A percentile compares a stretch with the other conserved stretches of the same genome.
Conservation (phyloP, 129 eudicot genomes). For the Helianthus tuberosus region DNA sequence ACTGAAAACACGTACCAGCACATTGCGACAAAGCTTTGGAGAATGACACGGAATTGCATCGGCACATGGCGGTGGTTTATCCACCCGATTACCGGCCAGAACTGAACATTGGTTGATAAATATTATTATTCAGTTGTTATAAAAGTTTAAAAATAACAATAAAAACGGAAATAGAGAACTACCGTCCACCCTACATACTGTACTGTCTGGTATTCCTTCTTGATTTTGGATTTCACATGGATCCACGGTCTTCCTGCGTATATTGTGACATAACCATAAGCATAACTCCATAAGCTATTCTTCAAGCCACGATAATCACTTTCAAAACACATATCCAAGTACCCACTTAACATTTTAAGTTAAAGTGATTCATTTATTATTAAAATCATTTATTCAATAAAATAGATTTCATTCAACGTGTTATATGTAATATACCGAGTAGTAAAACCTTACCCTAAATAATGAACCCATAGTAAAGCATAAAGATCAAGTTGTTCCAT, state of each 20-base stretch:
- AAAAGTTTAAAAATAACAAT: neutral
- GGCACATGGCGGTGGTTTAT: conserved; percentile 89
- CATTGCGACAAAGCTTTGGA: conserved; percentile 82
- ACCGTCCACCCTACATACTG: conserved; percentile 95
- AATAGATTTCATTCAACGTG: too few species aligned
- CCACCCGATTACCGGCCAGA: too few species aligned
- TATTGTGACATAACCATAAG: conserved; percentile 3
- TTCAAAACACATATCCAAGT: neutral
- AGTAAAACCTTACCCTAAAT: conserved; percentile 69
- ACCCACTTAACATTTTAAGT: neutral
- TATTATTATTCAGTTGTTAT: neutral
- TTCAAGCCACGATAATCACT: too few species aligned
- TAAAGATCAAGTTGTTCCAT: too few species aligned
- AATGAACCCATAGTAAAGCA: conserved; percentile 85
- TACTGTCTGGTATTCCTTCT: conserved; percentile 81
- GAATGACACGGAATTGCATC: conserved; percentile 81
- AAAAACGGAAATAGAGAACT: conserved; percentile 14
- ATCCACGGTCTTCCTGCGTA: conserved; percentile 75
- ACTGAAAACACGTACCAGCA: conserved; percentile 55
- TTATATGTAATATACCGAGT: neutral
- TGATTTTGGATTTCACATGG: conserved; percentile 79
- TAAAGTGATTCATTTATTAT: neutral
- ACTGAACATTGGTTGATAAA: conserved; percentile 43
- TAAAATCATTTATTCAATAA: too few species aligned
- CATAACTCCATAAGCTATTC: conserved; percentile 5